Evolutionary conservation across 2,329 filamentous ascomycete species (phyloP), one percentile per base, ranked within the genome.

Genomic region (Bipolaris oryzae): DNA sequence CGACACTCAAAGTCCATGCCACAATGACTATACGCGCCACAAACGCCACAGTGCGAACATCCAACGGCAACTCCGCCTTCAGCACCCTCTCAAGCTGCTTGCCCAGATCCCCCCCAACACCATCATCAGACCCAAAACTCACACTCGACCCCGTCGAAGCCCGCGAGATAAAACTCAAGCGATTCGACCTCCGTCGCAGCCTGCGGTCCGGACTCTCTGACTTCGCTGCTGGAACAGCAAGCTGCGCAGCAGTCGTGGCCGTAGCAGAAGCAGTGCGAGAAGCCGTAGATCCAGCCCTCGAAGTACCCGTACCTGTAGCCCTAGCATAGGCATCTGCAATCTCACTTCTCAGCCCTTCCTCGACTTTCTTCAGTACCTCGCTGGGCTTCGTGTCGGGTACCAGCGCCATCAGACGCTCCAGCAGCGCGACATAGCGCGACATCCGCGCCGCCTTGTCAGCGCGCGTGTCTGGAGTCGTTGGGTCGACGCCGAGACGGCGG

Each of bases 1-100:
- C 60, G 21, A 74, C 72, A 37, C 69, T 70, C 34, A 66, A 25
- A 28, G 70, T 71, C 73, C 73, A 76, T 1, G 71, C 73, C 6
- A 71, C 72, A 42, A 74, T 15, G 18, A 75, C 63, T 52, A 74
- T 49, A 7, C 70, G 42, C 11, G 70, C 69, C 0, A 75, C 66
- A 34, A 45, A 51, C 0, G 68, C 69, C 9, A 74, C 51, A 0
- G 37, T 66, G 7, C 63, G 51, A 1, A 75, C 49, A 39, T 62
- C 58, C 9, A 74, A 54, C 7, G 73, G 72, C 7, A 74, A 35
- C 0, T 66, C 60, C 0, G 49, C 20, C 50, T 74, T 75, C 5
- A 76, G 55, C 0, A 74, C 56, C 0, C 28, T 28, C 43, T 75
- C 73, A 6, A 71, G 33, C 45, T 69, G 60, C 42, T 55, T 61